Evolutionary conservation across 2,329 filamentous ascomycete species (phyloP).

Genomic region (Fusarium sp.): DNA sequence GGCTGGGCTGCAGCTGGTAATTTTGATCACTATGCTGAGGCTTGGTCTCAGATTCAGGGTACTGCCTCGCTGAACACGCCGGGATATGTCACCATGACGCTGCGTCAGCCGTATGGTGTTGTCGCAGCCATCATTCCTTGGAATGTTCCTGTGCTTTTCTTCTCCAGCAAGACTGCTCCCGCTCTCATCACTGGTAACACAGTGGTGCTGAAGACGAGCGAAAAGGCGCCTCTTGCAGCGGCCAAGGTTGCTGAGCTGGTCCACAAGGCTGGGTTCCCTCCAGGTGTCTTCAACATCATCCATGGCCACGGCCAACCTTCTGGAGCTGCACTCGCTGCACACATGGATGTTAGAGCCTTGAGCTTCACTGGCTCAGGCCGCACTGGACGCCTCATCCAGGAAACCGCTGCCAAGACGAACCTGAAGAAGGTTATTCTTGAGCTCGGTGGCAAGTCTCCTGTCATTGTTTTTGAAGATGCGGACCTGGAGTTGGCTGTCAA

Average conservation of each 20-base stretch:
- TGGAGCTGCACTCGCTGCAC: slow-evolving; percentile 73
- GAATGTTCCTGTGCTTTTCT: slow-evolving; percentile 61
- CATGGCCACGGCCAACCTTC: slow-evolving; percentile 76
- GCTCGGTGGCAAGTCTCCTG: slow-evolving; percentile 75
- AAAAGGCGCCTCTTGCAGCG: slow-evolving; percentile 32
- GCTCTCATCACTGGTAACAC: slow-evolving; percentile 35
- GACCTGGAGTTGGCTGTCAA: slow-evolving; percentile 55
- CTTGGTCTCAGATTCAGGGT: slow-evolving; percentile 54
- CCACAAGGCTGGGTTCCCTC: slow-evolving; percentile 77
- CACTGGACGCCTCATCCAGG: slow-evolving; percentile 79
- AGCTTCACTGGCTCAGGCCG: slow-evolving; percentile 81
- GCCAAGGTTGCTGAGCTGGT: slow-evolving; percentile 62
- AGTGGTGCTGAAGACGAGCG: slow-evolving; percentile 31
- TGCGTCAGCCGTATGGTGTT: slow-evolving; percentile 63
- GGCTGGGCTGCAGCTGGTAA: slow-evolving; percentile 53
- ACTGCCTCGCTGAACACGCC: slow-evolving; percentile 60
- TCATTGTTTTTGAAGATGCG: slow-evolving; percentile 70
- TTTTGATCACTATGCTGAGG: slow-evolving; percentile 56
- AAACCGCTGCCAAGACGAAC: slow-evolving; percentile 71
- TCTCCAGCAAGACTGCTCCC: slow-evolving; percentile 52
- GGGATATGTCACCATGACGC: slow-evolving; percentile 56
- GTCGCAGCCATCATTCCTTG: slow-evolving; percentile 68
- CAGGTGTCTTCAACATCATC: slow-evolving; percentile 79
- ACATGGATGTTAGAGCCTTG: slow-evolving; percentile 77
- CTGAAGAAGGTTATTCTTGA: slow-evolving; percentile 74